Conservation (phyloP, 345 rosid genomes). For the Eucalyptus curtisii region DNA sequence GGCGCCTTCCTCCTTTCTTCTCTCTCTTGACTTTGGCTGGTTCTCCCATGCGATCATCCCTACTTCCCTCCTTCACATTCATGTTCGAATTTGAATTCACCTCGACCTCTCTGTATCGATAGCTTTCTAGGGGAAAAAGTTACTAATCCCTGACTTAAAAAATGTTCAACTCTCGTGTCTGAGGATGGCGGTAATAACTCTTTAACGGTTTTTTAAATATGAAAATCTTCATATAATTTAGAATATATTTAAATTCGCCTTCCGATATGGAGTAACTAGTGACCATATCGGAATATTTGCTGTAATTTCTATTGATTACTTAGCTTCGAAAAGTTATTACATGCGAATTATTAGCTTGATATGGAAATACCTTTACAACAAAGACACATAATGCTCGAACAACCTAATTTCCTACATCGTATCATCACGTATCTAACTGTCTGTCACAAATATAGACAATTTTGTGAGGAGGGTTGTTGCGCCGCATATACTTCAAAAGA, state of each 20-base stretch:
- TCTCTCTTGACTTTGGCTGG: not conserved
- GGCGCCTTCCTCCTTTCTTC: not conserved
- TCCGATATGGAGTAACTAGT: too few relatives aligned
- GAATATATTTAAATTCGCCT: fast-evolving
- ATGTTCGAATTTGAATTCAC: not conserved
- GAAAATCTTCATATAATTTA: fast-evolving
- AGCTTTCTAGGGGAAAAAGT: not conserved
- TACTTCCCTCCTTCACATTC: not conserved
- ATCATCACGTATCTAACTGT: fast-evolving
- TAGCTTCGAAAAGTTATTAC: not conserved
- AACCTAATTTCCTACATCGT: not conserved
- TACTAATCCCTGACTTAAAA: not conserved
- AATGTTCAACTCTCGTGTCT: not conserved
- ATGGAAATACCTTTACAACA: not conserved
- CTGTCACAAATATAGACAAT: not conserved
- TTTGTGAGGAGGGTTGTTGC: not conserved
- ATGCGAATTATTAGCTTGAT: fast-evolving
- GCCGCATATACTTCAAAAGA: not conserved
- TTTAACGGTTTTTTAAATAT: not conserved
- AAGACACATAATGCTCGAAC: fast-evolving
- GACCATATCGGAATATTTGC: not conserved
- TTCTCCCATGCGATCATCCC: not conserved
- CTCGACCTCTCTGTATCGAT: not conserved
- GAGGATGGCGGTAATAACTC: fast-evolving
- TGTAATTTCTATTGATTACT: not conserved